Evolutionary conservation across 2,329 filamentous ascomycete species (phyloP).

Genomic region (Drechmeria coniospora): DNA sequence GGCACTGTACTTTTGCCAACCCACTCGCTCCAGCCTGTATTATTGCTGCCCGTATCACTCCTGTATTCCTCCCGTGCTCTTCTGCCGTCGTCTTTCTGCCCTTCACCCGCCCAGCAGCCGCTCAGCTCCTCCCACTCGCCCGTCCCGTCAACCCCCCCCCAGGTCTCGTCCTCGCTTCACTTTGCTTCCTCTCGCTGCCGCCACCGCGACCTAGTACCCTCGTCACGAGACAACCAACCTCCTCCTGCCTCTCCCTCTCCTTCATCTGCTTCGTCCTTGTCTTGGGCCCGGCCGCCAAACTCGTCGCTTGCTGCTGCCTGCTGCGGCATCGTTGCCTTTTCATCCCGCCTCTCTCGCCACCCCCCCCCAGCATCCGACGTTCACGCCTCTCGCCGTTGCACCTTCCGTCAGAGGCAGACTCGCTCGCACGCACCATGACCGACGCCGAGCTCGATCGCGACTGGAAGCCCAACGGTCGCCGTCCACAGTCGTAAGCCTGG

Average conservation of each 20-base stretch:
- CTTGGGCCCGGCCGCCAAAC: too few relatives aligned
- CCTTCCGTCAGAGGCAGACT: conserved; percentile 1
- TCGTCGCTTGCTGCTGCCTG: too few relatives aligned
- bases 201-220: too few relatives aligned
- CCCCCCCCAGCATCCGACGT: not conserved
- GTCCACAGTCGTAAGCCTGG: conserved; percentile 65
- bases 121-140: not conserved
- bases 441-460: conserved; percentile 60
- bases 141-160: not conserved
- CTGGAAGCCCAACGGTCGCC: conserved; percentile 64
- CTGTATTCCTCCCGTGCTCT: too few relatives aligned
- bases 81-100: not conserved
- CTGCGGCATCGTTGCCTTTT: too few relatives aligned
- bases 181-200: conserved; percentile 1
- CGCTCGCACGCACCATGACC: conserved; percentile 20
- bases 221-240: not conserved
- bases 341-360: not conserved
- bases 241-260: not conserved
- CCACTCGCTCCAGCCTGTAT: too few relatives aligned
- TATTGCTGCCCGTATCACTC: too few relatives aligned
- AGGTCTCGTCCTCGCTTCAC: not conserved
- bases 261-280: not conserved
- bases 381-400: not conserved
- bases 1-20: too few relatives aligned
- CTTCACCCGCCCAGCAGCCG: too few relatives aligned